A percentile compares a stretch with the other conserved stretches of the same genome.
Conservation (phyloP, 306 rosid species). For the Dryas alaskensis region DNA sequence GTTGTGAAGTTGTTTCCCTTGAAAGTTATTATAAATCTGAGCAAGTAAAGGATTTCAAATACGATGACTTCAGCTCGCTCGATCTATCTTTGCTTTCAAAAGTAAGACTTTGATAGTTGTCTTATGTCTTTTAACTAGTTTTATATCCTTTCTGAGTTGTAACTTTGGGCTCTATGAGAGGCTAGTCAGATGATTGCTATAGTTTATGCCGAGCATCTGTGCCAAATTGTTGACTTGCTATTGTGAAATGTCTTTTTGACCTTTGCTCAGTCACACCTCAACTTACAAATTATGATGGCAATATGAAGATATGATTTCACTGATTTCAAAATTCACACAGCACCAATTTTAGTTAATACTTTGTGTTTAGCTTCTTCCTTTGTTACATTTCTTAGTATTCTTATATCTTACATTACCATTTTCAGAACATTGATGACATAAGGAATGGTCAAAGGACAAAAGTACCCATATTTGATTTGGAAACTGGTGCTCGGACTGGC, state of each 20-base stretch:
- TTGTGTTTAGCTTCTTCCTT: neutral
- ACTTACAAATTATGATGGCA: neutral
- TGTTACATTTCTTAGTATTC: neutral
- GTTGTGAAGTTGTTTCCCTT: slow-evolving; percentile 92
- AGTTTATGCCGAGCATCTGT: neutral
- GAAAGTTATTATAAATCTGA: slow-evolving; percentile 88
- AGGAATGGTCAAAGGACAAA: slow-evolving; percentile 79
- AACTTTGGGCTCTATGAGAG: neutral
- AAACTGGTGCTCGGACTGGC: slow-evolving; percentile 88
- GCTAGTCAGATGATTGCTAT: neutral
- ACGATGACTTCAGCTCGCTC: slow-evolving; percentile 81
- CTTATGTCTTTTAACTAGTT: neutral
- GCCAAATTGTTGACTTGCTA: neutral
- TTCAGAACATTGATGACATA: slow-evolving; percentile 91
- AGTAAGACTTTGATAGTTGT: slow-evolving; percentile 40
- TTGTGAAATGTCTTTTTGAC: neutral
- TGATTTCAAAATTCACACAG: neutral
- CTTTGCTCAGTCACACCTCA: neutral
- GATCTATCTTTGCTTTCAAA: slow-evolving; percentile 85
- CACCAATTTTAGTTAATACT: neutral
- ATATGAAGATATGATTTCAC: slow-evolving; percentile 9
- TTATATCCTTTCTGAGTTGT: neutral
- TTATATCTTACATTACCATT: slow-evolving; percentile 16
- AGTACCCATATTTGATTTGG: slow-evolving; percentile 91
- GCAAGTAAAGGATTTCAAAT: slow-evolving; percentile 84